Percentiles rank a stretch among this genome's conserved stretches.
Evolutionary conservation across 441 rosid genomes (phyloP).

Genomic region (Macaranga tanarius): DNA sequence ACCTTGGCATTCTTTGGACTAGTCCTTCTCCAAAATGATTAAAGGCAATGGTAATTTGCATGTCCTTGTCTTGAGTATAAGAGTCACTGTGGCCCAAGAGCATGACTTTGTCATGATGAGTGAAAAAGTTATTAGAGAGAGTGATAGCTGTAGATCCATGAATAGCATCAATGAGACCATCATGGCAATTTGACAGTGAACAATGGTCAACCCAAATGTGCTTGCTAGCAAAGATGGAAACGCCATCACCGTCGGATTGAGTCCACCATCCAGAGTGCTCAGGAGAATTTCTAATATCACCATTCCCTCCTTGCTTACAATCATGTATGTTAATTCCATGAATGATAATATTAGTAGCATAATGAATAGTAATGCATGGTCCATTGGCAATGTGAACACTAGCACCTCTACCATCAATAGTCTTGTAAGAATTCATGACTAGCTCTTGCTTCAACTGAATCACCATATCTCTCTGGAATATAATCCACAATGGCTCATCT

Average conservation of each 20-base stretch:
- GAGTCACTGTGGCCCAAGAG: conserved; percentile 84
- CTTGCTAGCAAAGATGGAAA: conserved; percentile 71
- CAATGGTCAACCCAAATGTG: conserved; percentile 94
- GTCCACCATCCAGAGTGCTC: conserved; percentile 74
- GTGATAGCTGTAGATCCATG: conserved; percentile 87
- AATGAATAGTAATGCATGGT: conserved; percentile 86
- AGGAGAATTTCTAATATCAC: conserved; percentile 70
- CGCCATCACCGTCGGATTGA: conserved; percentile 84
- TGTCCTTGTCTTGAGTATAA: conserved; percentile 70
- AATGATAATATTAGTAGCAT: conserved; percentile 70
- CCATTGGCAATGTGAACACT: conserved; percentile 90
- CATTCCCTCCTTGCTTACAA: conserved; percentile 81
- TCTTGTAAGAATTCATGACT: conserved; percentile 84
- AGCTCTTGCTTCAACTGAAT: conserved; percentile 77
- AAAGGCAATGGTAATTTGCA: conserved; percentile 92
- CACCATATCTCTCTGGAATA: conserved; percentile 78
- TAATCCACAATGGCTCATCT: conserved; percentile 84
- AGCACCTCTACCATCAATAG: conserved; percentile 85
- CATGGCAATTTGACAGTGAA: conserved; percentile 72
- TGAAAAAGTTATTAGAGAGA: conserved; percentile 72
- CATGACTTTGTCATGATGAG: conserved; percentile 95
- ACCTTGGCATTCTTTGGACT: conserved; percentile 95
- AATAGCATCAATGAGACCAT: conserved; percentile 81
- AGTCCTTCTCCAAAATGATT: conserved; percentile 96
- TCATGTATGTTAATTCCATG: conserved; percentile 90